These are phyloP conservation scores for Heteromeles arbutifolia DNA, from an alignment of 306 rosid species.

Conservation along the genomic window DNA sequence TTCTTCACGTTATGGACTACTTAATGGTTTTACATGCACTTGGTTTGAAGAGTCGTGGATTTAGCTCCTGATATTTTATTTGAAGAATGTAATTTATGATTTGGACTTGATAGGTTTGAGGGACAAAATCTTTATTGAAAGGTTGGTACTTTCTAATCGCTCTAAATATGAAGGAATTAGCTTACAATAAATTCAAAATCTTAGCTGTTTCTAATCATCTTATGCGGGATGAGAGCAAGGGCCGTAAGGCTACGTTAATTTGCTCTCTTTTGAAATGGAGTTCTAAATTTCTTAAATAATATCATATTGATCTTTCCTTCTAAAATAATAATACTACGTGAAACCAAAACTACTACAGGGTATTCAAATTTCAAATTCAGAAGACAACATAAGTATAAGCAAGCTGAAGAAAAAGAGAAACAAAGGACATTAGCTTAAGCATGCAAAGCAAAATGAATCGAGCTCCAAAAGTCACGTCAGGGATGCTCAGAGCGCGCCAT, in stretches of 20 bases:
- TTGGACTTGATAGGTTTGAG: background rate
- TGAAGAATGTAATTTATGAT: background rate
- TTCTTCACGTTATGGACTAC: background rate
- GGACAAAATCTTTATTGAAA: background rate
- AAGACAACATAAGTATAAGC: background rate
- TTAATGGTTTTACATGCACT: background rate
- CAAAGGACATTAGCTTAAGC: background rate
- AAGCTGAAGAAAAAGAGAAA: background rate
- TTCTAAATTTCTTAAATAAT: background rate
- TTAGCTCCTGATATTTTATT: no score
- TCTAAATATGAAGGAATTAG: background rate
- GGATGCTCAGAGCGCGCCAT: conserved; percentile 6
- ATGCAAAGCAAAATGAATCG: background rate
- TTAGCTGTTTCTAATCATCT: background rate
- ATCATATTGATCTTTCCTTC: background rate
- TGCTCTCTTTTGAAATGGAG: background rate
- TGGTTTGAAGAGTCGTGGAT: background rate
- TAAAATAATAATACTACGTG: no score
- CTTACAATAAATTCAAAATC: background rate
- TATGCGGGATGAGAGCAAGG: background rate
- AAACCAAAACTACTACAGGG: background rate
- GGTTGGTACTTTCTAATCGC: background rate
- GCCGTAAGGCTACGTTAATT: background rate
- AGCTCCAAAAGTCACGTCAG: background rate
- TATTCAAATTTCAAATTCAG: background rate